Conservation (phyloP, 345 rosid species). For the Eucalyptus brandiana region DNA sequence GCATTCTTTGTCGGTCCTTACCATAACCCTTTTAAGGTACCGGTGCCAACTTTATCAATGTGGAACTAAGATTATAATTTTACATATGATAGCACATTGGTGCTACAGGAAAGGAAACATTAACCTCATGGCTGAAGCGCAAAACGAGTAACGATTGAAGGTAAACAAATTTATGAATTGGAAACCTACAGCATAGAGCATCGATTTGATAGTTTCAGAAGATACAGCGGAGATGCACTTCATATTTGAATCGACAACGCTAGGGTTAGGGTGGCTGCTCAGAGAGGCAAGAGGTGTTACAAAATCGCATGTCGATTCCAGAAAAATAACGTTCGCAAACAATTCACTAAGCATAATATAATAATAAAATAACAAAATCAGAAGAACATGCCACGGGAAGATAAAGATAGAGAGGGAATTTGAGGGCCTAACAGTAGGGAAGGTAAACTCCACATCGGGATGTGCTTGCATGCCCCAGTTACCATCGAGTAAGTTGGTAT, state of each 20-base stretch:
- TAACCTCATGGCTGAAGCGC: background rate
- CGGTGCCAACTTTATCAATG: background rate
- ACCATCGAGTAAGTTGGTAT: too few species aligned
- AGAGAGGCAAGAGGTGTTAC: background rate
- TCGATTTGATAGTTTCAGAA: background rate
- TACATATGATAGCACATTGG: background rate
- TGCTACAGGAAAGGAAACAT: background rate
- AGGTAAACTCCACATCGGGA: accelerated
- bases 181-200: background rate
- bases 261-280: background rate
- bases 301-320: too few species aligned
- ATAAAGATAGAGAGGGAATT: too few species aligned
- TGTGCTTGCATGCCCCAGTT: too few species aligned
- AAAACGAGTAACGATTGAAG: background rate
- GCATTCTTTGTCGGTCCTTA: background rate
- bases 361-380: too few species aligned
- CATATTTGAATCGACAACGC: too few species aligned
- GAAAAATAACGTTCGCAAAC: too few species aligned
- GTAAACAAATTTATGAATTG: background rate
- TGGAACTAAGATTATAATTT: too few species aligned
- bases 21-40: too few species aligned
- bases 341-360: too few species aligned
- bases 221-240: background rate
- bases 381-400: too few species aligned
- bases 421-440: too few species aligned